phyloP scores from a whole-genome alignment of 257 asterid species.

The Cordia subcordata region DNA sequence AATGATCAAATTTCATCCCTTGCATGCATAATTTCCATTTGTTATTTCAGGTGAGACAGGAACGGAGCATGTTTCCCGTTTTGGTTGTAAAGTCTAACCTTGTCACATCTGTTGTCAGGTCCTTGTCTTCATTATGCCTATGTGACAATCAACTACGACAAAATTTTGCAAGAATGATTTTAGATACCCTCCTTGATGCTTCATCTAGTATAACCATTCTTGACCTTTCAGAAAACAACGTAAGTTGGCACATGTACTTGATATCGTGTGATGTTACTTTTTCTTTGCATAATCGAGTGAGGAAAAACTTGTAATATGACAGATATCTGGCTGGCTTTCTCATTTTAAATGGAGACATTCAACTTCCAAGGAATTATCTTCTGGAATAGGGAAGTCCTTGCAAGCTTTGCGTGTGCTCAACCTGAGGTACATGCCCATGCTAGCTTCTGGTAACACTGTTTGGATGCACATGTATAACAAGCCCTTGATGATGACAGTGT shows the following conservation, averaged over 20 bases:
- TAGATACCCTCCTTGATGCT: constrained; percentile 57
- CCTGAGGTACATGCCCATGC: constrained; percentile 49
- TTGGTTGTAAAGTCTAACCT: not conserved
- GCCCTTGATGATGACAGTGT: too few relatives aligned
- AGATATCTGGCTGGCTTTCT: constrained; percentile 81
- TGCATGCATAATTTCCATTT: too few relatives aligned
- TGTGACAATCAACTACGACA: constrained; percentile 57
- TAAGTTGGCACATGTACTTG: constrained; percentile 31
- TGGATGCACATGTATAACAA: too few relatives aligned
- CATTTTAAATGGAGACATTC: constrained; percentile 47
- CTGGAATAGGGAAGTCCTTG: constrained; percentile 51
- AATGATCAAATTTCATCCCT: too few relatives aligned
- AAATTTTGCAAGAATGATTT: constrained; percentile 51
- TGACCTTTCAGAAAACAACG: constrained; percentile 90
- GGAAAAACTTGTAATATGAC: constrained; percentile 24
- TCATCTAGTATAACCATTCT: constrained; percentile 53
- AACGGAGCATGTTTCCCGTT: too few relatives aligned
- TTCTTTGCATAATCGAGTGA: constrained; percentile 5
- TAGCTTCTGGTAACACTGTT: not conserved
- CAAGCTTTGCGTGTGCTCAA: constrained; percentile 60
- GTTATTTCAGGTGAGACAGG: too few relatives aligned
- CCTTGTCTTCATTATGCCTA: constrained; percentile 57
- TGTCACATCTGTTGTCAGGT: constrained; percentile 36
- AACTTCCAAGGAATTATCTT: constrained; percentile 24
- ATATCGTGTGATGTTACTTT: constrained; percentile 13